Conservation (phyloP, 75 land plant genomes). For the Larix kaempferi region DNA sequence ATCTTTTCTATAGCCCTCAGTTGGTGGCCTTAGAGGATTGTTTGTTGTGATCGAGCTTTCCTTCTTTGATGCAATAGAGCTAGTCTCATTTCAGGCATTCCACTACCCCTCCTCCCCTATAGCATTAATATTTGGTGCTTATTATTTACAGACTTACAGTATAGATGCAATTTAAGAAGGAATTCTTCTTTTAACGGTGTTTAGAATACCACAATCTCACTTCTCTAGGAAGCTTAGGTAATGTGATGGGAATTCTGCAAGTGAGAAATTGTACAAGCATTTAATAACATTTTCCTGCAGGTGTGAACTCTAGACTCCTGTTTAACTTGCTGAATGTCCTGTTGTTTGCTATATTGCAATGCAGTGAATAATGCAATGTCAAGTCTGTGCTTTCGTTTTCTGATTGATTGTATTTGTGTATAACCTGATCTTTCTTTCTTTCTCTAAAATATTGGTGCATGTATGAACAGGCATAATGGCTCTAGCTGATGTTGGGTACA, state of each 20-base stretch:
- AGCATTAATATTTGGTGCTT: too few species aligned
- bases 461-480: slow-evolving; percentile 30
- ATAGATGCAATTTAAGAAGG: neutral
- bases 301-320: neutral
- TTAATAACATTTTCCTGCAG: neutral
- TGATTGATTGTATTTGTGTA: neutral
- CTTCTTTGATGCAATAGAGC: too few species aligned
- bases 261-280: neutral
- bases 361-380: neutral
- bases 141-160: too few species aligned
- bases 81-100: too few species aligned
- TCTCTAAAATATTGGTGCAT: neutral
- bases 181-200: neutral
- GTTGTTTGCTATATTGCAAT: neutral
- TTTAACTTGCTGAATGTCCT: neutral
- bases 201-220: neutral
- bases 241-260: neutral
- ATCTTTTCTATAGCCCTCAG: too few species aligned
- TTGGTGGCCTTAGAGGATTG: too few species aligned
- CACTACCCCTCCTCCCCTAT: too few species aligned
- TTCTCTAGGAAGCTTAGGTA: neutral
- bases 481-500: slow-evolving; percentile 13
- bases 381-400: neutral
- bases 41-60: too few species aligned
- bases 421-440: neutral